A percentile compares a stretch with the other conserved stretches of the same genome.
These are phyloP conservation scores for Cryoendolithus antarcticus DNA, from an alignment of 2,329 filamentous ascomycete genomes.

Conservation along the genomic window DNA sequence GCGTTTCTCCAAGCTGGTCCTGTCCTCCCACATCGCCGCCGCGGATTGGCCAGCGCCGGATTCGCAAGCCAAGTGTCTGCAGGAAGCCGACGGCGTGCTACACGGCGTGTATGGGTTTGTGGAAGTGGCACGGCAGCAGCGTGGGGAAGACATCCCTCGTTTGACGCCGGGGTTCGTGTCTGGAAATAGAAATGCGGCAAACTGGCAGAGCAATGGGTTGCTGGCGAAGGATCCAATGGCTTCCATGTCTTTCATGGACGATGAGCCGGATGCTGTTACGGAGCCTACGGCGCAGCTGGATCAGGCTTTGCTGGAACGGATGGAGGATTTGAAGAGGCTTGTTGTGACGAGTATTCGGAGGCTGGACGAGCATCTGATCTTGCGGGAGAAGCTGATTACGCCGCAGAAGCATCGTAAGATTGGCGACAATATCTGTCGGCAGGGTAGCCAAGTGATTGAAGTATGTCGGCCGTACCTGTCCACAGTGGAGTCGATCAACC, in stretches of 20 bases:
- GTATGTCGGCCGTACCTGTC: constrained; percentile 83
- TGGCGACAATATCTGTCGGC: constrained; percentile 68
- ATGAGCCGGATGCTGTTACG: constrained; percentile 60
- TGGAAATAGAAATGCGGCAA: constrained; percentile 70
- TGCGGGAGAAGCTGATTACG: constrained; percentile 72
- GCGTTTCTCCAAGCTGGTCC: constrained; percentile 95
- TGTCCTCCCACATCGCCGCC: constrained; percentile 94
- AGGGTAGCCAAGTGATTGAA: constrained; percentile 70
- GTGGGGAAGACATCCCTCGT: constrained; percentile 86
- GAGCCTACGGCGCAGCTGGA: constrained; percentile 69
- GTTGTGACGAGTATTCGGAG: constrained; percentile 77
- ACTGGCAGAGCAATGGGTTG: constrained; percentile 63
- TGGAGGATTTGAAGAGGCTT: constrained; percentile 76
- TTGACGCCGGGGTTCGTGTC: constrained; percentile 87
- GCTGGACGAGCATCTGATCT: constrained; percentile 68
- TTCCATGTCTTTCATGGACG: constrained; percentile 63
- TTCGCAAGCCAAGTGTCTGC: constrained; percentile 85
- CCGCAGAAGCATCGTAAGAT: constrained; percentile 66
- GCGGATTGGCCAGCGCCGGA: constrained; percentile 92
- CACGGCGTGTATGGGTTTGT: constrained; percentile 93
- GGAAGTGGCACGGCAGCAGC: constrained; percentile 83
- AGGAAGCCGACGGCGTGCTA: constrained; percentile 93
- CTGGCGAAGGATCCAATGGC: constrained; percentile 53
- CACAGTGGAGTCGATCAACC: constrained; percentile 81
- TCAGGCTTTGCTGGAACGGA: constrained; percentile 60